Base-by-base conservation (phyloP, 106 monocot species). In the Platanthera zijinensis region DNA sequence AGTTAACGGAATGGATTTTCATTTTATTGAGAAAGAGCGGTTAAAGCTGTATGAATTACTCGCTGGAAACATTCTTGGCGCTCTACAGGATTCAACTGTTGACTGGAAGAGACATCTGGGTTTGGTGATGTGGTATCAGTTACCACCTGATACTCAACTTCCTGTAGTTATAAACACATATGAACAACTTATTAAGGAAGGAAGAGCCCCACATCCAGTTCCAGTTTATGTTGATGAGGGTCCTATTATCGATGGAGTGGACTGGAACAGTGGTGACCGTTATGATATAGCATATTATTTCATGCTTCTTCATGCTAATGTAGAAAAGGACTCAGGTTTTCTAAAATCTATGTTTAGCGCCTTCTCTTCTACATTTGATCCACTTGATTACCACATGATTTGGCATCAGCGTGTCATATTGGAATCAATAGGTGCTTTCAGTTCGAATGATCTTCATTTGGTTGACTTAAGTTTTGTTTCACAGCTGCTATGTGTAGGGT, bases 371-470 rank as follows among this genome's bases (percentile, higher is more conserved):
- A 92, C 92, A 28, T 39, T 84, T 82, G 99, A 94, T 88, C 88
- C 99, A 71, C 84, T 99, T 79, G 94, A 99, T 66, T 87, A 92
- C 81, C 99, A 99, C 84, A 99, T 99, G 99, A 90, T 99, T 66
- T 99, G 97, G 99, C 94, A 94, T 78, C 88, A 94, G 73, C 85
- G 84, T 30, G 88, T 85, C 21, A 72, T 94, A 80, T 76, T 99
- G 79, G 88, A 94, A 79, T 81, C 94, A 76, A 82, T 94, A 77
- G 94, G 90, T 63, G 84, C 83, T 71, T 86, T 94, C 61, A 84
- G 78, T 70, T 90, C 88, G 39, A 70, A 80, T 81, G 92, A 99
- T 85, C 88, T 99, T 82, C 83, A 92, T 78, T 56, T 94, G 39
- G 85, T 99, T 82, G 94, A 94, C 76, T 84, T 88, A 86, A 99